Evolutionary conservation across 1,139 yeast genomes (phyloP), one percentile per base, ranked within the genome.

Genomic region (Kodamaea suecica): DNA sequence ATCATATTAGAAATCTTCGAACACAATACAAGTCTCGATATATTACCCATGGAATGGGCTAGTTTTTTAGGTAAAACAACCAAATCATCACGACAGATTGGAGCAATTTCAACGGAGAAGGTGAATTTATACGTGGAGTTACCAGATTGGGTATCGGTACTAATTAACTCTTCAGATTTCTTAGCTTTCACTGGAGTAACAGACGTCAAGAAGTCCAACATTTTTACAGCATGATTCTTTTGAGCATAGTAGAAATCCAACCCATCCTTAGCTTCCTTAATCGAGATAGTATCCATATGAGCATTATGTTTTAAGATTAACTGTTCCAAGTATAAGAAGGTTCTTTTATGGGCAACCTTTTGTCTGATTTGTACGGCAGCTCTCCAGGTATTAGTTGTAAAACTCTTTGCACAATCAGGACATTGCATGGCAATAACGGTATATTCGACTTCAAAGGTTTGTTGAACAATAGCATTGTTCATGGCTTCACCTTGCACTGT

Each of bases 401-500:
- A 92, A 1, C 95, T 83, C 61, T 87, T 87, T 35, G 97, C 97
- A 79, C 99, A 92, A 67, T 92, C 99, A 2, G 97, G 82, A 72
- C 99, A 92, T 68, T 92, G 99, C 82, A 88, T 87, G 23, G 97
- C 96, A 45, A 87, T 73, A 34, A 92, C 98, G 14, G 86, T 82
- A 53, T 84, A 92, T 53, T 92, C 97, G 12, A 92, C 97, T 61
- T 88, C 97, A 58, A 92, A 90, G 23, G 88, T 79, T 62, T 94
- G 98, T 59, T 94, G 97, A 23, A 94, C 80, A 48, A 92, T 86
- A 25, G 97, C 87, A 52, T 87, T 87, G 20, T 84, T 74, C 79
- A 87, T 80, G 25, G 95, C 95, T 63, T 92, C 98, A 44, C 97
- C 97, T 62, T 92, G 98, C 12, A 92, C 95, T 0, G 98, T 87